Percentiles rank a stretch among this genome's conserved stretches.
Evolutionary conservation across 768 basidiomycete species (phyloP).

Genomic region (Porpolomopsis calyptriformis): DNA sequence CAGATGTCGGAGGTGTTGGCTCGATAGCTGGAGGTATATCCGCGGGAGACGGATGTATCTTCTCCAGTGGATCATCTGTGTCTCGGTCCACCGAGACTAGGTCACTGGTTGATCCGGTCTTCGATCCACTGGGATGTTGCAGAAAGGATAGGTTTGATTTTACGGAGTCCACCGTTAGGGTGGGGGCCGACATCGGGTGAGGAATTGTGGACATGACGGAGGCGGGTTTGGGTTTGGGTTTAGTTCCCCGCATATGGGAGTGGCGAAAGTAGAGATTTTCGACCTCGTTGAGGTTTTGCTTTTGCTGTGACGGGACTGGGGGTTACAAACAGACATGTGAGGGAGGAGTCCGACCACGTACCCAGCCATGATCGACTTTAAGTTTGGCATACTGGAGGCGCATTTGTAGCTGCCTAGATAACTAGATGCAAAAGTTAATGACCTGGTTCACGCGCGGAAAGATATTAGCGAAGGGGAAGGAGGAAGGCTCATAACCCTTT

Average conservation of each 20-base stretch:
- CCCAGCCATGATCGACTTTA: slow-evolving; percentile 79
- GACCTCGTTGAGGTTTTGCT: slow-evolving; percentile 69
- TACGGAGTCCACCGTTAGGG: neutral
- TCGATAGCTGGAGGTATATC: neutral
- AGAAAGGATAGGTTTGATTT: slow-evolving; percentile 3
- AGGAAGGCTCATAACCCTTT: neutral
- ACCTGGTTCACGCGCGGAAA: neutral
- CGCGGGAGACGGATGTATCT: too few species aligned
- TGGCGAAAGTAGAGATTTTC: slow-evolving; percentile 76
- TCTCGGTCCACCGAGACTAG: too few species aligned
- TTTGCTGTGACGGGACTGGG: slow-evolving; percentile 38
- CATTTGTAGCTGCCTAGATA: slow-evolving; percentile 62
- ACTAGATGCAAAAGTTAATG: slow-evolving; percentile 25
- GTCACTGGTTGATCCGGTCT: too few species aligned
- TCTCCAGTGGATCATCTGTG: too few species aligned
- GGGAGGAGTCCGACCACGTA: slow-evolving; percentile 24
- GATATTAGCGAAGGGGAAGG: neutral
- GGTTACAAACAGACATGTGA: slow-evolving; percentile 1
- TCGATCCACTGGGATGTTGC: too few species aligned
- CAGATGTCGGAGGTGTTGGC: neutral
- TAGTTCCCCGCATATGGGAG: slow-evolving; percentile 29
- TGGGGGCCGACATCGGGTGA: neutral
- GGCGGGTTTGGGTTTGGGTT: neutral
- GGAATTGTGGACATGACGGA: neutral
- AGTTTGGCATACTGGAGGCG: slow-evolving; percentile 67